Base-by-base conservation (phyloP, 2,329 filamentous ascomycete species). In the Penicillium fuscoglaucum region DNA sequence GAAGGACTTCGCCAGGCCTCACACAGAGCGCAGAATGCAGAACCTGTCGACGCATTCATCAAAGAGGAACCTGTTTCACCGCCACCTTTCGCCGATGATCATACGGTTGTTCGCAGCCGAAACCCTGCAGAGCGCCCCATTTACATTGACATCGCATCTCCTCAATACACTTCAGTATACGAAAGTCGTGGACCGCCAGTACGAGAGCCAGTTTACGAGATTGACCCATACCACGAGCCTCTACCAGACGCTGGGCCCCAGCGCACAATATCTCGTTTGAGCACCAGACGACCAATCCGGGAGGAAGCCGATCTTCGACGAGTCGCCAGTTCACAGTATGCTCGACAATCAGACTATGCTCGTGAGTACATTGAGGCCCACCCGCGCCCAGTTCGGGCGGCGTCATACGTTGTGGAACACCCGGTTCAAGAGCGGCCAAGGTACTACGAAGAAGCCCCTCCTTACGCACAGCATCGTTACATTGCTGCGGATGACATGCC, bases 61-160 rank as follows among this genome's bases (percentile, higher is more conserved):
- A 88, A 87, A 68, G 80, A 84, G 64, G 85, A 88, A 67, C 84
- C 85, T 8, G 74, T 86, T 19, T 87, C 85, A 13, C 85, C 85
- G 21, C 83, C 83, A 43, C 82, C 83, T 1, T 83, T 87, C 59
- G 73, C 78, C 52, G 75, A 78, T 61, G 71, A 74, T 26, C 72
- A 74, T 33, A 68, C 76, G 50, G 70, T 78, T 55, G 72, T 74
- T 46, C 68, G 70, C 57, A 64, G 58, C 43, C 72, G 71, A 47
- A 68, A 62, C 29, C 69, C 72, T 52, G 75, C 77, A 54, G 74
- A 74, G 49, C 76, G 76, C 54, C 78, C 79, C 6, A 75, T 83
- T 41, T 82, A 84, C 60, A 80, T 80, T 64, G 76, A 79, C 53
- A 72, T 77, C 50, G 71, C 72, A 39, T 78, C 78, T 19, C 74